Evolutionary conservation across 441 rosid species (phyloP).

Genomic region (Metrosideros polymorpha): DNA sequence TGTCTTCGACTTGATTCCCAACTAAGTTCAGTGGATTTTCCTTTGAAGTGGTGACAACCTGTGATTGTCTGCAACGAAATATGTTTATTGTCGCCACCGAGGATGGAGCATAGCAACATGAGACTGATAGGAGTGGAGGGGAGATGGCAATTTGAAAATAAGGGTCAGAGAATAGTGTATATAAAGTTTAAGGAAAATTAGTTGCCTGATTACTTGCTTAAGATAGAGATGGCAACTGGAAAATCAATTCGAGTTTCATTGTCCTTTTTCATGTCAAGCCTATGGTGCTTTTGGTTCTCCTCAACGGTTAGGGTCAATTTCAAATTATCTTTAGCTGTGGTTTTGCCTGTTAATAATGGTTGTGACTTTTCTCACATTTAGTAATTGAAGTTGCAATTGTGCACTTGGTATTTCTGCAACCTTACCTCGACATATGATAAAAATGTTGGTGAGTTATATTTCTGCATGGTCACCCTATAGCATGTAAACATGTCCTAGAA

Average conservation of each 20-base stretch:
- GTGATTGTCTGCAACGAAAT: neutral
- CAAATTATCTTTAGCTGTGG: neutral
- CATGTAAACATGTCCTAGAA: neutral
- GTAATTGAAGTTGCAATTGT: neutral
- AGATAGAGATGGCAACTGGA: neutral
- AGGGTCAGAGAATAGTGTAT: neutral
- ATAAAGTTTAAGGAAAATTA: neutral
- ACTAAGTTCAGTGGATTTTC: neutral
- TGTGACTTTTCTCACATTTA: neutral
- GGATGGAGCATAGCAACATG: neutral
- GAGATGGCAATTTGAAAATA: neutral
- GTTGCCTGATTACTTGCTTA: neutral
- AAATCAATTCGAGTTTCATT: neutral
- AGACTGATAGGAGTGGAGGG: neutral
- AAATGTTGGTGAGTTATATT: neutral
- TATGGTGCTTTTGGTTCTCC: neutral
- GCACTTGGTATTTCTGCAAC: neutral
- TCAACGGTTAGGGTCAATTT: neutral
- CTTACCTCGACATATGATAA: neutral
- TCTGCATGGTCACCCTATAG: neutral
- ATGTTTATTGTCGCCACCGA: neutral
- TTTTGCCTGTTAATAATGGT: neutral
- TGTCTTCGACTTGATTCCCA: neutral
- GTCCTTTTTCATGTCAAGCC: neutral
- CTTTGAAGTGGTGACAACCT: neutral